phyloP scores from a whole-genome alignment of 495 filamentous ascomycete genomes.

The Hyaloscypha bicolor region DNA sequence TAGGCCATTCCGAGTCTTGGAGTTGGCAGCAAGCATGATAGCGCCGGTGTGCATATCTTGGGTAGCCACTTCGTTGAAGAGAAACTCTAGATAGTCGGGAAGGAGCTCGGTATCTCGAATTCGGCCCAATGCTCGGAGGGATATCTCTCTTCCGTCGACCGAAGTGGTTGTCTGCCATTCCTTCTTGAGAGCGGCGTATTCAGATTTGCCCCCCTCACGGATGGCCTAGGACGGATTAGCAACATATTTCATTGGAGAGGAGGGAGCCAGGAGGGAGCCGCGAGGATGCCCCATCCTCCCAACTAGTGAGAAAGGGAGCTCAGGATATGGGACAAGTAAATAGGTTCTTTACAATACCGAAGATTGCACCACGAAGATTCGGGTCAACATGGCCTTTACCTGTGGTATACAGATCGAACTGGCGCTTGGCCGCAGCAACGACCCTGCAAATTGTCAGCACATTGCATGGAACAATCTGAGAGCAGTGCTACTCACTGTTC shows the following conservation, averaged over 20 bases:
- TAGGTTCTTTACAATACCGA: slow-evolving; percentile 52
- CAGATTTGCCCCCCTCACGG: slow-evolving; percentile 61
- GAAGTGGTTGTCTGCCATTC: slow-evolving; percentile 81
- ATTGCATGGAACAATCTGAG: not conserved
- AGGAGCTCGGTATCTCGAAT: slow-evolving; percentile 62
- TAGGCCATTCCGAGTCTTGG: slow-evolving; percentile 64
- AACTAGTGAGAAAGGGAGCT: too few species aligned
- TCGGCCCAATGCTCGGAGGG: slow-evolving; percentile 74
- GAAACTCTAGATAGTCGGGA: slow-evolving; percentile 74
- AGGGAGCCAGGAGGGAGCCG: too few species aligned
- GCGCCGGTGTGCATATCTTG: slow-evolving; percentile 88
- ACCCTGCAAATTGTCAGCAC: slow-evolving; percentile 50
- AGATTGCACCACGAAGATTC: slow-evolving; percentile 76
- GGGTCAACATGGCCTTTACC: slow-evolving; percentile 67
- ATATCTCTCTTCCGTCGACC: slow-evolving; percentile 88
- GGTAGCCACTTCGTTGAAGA: slow-evolving; percentile 72
- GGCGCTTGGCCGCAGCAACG: slow-evolving; percentile 67
- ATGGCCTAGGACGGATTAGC: slow-evolving; percentile 46
- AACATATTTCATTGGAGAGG: too few species aligned
- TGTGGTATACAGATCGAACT: slow-evolving; percentile 73
- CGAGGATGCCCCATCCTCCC: too few species aligned
- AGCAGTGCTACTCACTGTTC: slow-evolving; percentile 54
- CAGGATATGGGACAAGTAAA: too few species aligned
- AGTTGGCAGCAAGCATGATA: slow-evolving; percentile 69
- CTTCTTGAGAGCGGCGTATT: slow-evolving; percentile 70